These are phyloP conservation scores for Stachybotrys chartarum DNA, from an alignment of 2,329 filamentous ascomycete species.

Conservation along the genomic window DNA sequence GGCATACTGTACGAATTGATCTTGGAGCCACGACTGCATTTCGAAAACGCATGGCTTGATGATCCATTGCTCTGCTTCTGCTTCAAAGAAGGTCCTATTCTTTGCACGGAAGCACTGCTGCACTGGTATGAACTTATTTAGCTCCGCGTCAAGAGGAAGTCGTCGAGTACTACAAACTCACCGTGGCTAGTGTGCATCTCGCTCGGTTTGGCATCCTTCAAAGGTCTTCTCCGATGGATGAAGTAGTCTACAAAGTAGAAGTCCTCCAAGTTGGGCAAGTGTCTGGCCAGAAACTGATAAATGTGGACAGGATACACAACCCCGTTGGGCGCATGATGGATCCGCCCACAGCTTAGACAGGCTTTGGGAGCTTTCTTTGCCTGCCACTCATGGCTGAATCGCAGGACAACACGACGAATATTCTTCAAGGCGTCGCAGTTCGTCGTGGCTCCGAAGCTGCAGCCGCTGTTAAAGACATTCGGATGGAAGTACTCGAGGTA, in stretches of 20 bases:
- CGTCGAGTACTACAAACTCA: neutral
- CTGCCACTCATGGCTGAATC: constrained; percentile 34
- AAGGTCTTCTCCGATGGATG: constrained; percentile 11
- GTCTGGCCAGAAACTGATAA: constrained; percentile 34
- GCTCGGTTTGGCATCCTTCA: neutral
- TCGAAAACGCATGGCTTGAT: constrained; percentile 25
- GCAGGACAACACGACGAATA: constrained; percentile 32
- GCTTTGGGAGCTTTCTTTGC: constrained; percentile 13
- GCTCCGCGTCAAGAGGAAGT: neutral
- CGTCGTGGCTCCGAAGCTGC: constrained; percentile 16
- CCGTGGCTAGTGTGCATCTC: neutral
- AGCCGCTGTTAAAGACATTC: constrained; percentile 16
- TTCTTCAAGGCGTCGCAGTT: constrained; percentile 19
- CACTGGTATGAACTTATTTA: neutral
- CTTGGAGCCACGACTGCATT: constrained; percentile 30
- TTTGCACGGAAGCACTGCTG: neutral
- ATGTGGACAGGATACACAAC: constrained; percentile 30
- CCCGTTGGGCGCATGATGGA: constrained; percentile 16
- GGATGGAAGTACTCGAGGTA: constrained; percentile 26
- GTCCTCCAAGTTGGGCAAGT: constrained; percentile 31
- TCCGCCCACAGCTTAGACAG: constrained; percentile 26
- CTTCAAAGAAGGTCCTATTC: constrained; percentile 24
- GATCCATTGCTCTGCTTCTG: constrained; percentile 24
- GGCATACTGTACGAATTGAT: constrained; percentile 28
- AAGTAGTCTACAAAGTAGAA: constrained; percentile 39